Conservation (phyloP, 2,329 filamentous ascomycete genomes). For the Alternaria infectoria region DNA sequence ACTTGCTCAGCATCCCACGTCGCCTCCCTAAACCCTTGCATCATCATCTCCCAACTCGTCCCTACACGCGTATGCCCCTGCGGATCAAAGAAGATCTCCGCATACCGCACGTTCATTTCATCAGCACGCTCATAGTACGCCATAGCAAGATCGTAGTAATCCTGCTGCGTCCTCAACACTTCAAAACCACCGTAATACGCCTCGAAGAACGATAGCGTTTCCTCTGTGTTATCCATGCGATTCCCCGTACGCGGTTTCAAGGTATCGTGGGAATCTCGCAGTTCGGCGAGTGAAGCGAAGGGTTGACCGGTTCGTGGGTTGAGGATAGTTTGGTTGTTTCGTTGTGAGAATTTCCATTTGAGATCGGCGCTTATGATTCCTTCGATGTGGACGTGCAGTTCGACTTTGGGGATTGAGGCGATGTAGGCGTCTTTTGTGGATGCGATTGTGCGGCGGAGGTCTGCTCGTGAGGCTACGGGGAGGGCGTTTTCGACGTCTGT, state of each 20-base stretch:
- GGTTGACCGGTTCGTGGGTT: background rate
- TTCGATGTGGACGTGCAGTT: slow-evolving; percentile 58
- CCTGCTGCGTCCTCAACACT: slow-evolving; percentile 41
- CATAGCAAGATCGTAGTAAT: slow-evolving; percentile 53
- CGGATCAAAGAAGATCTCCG: slow-evolving; percentile 53
- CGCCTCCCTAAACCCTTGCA: slow-evolving; percentile 36
- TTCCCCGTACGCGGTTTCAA: slow-evolving; percentile 5
- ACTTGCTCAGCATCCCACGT: slow-evolving; percentile 30
- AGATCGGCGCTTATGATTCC: slow-evolving; percentile 53
- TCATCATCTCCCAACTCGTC: slow-evolving; percentile 38
- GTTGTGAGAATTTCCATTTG: slow-evolving; percentile 51
- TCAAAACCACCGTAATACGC: slow-evolving; percentile 33
- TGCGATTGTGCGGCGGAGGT: slow-evolving; percentile 2
- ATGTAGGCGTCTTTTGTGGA: slow-evolving; percentile 7
- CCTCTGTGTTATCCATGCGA: slow-evolving; percentile 19
- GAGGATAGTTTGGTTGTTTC: slow-evolving; percentile 37
- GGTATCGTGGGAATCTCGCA: slow-evolving; percentile 40
- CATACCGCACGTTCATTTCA: slow-evolving; percentile 51
- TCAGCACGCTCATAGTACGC: slow-evolving; percentile 44
- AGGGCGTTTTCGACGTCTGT: slow-evolving; percentile 15
- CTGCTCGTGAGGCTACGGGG: slow-evolving; percentile 8
- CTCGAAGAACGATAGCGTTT: slow-evolving; percentile 29
- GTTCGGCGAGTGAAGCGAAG: background rate
- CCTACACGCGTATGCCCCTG: slow-evolving; percentile 52
- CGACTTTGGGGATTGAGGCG: slow-evolving; percentile 48